A percentile compares a stretch with the other conserved stretches of the same genome.
These are phyloP conservation scores for Lactifluus subvellereus DNA, from an alignment of 768 basidiomycete species.

Conservation along the genomic window DNA sequence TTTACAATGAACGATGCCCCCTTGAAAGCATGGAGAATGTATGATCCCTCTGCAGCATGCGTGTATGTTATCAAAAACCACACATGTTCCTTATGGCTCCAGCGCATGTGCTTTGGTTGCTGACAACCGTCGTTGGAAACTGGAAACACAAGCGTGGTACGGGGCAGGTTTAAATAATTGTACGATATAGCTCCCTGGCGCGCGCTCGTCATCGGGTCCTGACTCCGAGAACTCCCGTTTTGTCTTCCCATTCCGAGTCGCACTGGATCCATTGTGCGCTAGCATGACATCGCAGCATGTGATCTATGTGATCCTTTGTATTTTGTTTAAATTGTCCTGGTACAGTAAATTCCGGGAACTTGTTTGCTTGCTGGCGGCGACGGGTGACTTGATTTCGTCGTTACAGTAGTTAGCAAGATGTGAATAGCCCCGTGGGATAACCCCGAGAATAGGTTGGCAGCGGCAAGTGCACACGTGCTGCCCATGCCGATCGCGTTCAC, in stretches of 20 bases:
- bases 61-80: neutral
- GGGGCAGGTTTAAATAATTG: neutral
- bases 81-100: neutral
- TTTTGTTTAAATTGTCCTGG: neutral
- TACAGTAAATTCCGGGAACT: neutral
- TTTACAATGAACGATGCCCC: too few relatives aligned
- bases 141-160: neutral
- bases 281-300: conserved; percentile 6
- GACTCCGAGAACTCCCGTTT: neutral
- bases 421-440: too few relatives aligned
- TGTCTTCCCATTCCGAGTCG: conserved; percentile 1
- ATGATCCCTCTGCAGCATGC: neutral
- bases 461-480: neutral
- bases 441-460: too few relatives aligned
- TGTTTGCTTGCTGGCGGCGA: neutral
- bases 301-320: neutral
- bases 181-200: neutral
- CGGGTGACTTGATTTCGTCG: neutral
- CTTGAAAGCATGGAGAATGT: neutral
- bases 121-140: conserved; percentile 11
- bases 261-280: neutral
- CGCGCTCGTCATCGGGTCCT: neutral
- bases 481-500: conserved; percentile 13
- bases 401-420: too few relatives aligned
- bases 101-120: neutral